phyloP scores from a whole-genome alignment of 495 filamentous ascomycete genomes.

The Hypoxylon subgilvum region DNA sequence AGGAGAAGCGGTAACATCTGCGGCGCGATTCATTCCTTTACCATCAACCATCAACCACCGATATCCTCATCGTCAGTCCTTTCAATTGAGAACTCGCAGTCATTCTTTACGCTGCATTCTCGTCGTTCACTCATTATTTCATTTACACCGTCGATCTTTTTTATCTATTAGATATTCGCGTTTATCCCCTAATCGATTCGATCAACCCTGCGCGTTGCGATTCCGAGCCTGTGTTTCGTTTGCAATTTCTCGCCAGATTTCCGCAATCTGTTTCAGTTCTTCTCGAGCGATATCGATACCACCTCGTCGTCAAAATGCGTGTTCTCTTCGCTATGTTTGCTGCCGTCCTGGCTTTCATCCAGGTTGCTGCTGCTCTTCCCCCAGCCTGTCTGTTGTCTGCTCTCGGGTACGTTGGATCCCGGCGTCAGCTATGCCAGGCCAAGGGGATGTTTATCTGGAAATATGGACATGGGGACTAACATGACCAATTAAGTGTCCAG shows the following conservation, averaged over 20 bases:
- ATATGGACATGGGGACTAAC: neutral
- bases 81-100: slow-evolving; percentile 29
- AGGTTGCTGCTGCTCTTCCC: slow-evolving; percentile 40
- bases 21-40: slow-evolving; percentile 15
- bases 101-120: slow-evolving; percentile 42
- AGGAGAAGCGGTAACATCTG: slow-evolving; percentile 10
- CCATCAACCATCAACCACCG: slow-evolving; percentile 21
- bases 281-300: slow-evolving; percentile 23
- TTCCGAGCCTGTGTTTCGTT: slow-evolving; percentile 24
- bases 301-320: slow-evolving; percentile 40
- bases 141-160: slow-evolving; percentile 10
- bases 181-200: slow-evolving; percentile 19
- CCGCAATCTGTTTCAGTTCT: slow-evolving; percentile 14
- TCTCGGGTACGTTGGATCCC: slow-evolving; percentile 38
- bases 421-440: neutral
- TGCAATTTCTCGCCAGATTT: slow-evolving; percentile 19
- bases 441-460: neutral
- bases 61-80: slow-evolving; percentile 2
- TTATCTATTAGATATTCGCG: slow-evolving; percentile 9
- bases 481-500: slow-evolving; percentile 22
- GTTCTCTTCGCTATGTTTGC: slow-evolving; percentile 38
- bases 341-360: slow-evolving; percentile 39
- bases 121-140: slow-evolving; percentile 19
- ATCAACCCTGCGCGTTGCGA: slow-evolving; percentile 25
- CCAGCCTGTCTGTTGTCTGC: slow-evolving; percentile 46